phyloP scores from a whole-genome alignment of 345 rosid genomes.

The Bruguiera parviflora region DNA sequence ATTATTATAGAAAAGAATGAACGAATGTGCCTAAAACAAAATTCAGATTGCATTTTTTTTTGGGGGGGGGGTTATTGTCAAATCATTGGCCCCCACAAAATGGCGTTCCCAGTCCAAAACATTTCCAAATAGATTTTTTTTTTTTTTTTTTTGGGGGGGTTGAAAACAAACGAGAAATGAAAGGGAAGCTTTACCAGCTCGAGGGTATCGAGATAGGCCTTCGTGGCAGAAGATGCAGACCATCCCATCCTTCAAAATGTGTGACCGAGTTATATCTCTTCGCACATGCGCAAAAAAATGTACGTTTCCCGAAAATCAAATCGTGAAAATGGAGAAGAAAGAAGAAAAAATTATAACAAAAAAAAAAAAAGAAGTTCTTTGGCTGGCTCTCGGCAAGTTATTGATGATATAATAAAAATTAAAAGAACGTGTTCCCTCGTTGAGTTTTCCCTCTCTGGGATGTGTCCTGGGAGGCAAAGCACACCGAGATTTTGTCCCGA shows the following conservation, averaged over 20 bases:
- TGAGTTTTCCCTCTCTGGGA: neutral
- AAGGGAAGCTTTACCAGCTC: conserved; percentile 25
- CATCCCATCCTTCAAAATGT: conserved; percentile 28
- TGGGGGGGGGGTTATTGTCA: no score
- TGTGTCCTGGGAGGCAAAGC: conserved; percentile 6
- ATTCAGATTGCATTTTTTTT: no score
- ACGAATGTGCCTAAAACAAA: neutral
- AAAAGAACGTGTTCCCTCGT: neutral
- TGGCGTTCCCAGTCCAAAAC: neutral
- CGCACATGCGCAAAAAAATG: no score
- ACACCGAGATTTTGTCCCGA: neutral
- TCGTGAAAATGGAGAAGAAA: no score
- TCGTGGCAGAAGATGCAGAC: conserved; percentile 43
- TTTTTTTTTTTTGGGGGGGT: no score
- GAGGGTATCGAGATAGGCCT: conserved; percentile 43
- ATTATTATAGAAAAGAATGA: neutral
- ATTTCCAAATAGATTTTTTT: neutral
- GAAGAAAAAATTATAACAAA: no score
- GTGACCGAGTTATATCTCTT: neutral
- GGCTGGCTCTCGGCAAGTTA: neutral
- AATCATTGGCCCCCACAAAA: neutral
- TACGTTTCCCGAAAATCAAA: no score
- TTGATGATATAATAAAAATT: neutral
- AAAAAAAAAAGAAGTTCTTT: neutral
- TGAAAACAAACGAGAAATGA: neutral